Conservation (phyloP, 208 protist genomes). For the Trypanosoma avium region DNA sequence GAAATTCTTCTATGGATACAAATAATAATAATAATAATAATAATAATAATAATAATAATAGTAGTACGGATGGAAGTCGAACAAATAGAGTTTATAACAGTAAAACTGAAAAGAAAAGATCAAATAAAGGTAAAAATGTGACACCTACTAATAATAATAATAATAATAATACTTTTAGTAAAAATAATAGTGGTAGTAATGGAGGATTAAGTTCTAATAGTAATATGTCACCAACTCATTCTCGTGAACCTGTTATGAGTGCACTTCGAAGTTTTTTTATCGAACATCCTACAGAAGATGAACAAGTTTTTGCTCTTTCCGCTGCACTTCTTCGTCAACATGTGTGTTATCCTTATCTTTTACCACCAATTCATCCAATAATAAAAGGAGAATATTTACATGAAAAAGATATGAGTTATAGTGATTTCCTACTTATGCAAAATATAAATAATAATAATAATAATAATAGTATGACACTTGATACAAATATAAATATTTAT, state of each 20-base stretch:
- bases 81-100: neutral
- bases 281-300: slow-evolving; percentile 16
- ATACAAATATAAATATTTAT: neutral
- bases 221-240: neutral
- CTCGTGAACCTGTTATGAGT: neutral
- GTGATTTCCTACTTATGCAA: neutral
- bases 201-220: neutral
- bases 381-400: too few species aligned
- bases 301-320: slow-evolving; percentile 17
- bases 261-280: slow-evolving; percentile 11
- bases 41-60: too few species aligned
- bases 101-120: neutral
- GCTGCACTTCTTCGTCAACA: slow-evolving; percentile 12
- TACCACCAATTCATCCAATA: too few species aligned
- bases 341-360: neutral
- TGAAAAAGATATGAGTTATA: slow-evolving; percentile 1
- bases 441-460: neutral
- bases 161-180: too few species aligned
- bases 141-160: too few species aligned
- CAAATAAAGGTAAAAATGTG: too few species aligned
- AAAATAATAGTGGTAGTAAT: too few species aligned
- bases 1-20: neutral
- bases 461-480: neutral
- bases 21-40: neutral
- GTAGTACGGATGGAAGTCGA: neutral